Conservation (phyloP, 805 yeast species). For the Lipomyces oligophaga region DNA sequence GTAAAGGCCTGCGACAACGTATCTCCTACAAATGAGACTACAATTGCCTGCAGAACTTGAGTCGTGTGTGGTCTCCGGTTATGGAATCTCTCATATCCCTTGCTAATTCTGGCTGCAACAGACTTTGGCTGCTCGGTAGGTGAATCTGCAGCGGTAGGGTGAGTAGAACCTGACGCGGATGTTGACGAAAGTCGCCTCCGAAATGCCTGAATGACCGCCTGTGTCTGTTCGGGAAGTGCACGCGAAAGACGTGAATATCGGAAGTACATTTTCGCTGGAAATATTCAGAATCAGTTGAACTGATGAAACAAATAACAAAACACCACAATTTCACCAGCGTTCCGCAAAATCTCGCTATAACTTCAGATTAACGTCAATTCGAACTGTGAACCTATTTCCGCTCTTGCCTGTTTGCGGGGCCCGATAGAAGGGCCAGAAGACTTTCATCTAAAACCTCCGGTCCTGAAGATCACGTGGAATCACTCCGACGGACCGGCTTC, state of each 20-base stretch:
- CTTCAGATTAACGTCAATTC: too few relatives aligned
- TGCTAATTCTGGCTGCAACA: not conserved
- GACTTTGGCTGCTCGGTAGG: not conserved
- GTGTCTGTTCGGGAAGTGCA: not conserved
- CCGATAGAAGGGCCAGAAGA: too few relatives aligned
- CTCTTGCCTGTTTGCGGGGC: too few relatives aligned
- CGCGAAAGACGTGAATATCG: slow-evolving; percentile 10
- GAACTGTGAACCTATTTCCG: too few relatives aligned
- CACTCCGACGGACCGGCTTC: too few relatives aligned
- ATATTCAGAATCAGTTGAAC: not conserved
- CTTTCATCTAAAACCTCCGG: too few relatives aligned
- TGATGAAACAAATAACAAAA: too few relatives aligned
- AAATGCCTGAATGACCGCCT: not conserved
- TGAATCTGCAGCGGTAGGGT: not conserved
- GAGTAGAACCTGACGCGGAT: slow-evolving; percentile 1
- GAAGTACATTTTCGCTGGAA: slow-evolving; percentile 2
- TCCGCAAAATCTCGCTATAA: too few relatives aligned
- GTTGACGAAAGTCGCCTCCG: slow-evolving; percentile 2
- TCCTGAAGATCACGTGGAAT: too few relatives aligned
- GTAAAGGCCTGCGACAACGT: slow-evolving; percentile 17
- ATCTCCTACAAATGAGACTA: slow-evolving; percentile 18
- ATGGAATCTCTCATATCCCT: slow-evolving; percentile 19
- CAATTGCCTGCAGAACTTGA: slow-evolving; percentile 17
- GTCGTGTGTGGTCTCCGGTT: slow-evolving; percentile 23
- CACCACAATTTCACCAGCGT: too few relatives aligned